A percentile compares a stretch with the other conserved stretches of the same genome.
These are phyloP conservation scores for Ampelomyces quisqualis DNA, from an alignment of 2,329 filamentous ascomycete species.

Conservation along the genomic window DNA sequence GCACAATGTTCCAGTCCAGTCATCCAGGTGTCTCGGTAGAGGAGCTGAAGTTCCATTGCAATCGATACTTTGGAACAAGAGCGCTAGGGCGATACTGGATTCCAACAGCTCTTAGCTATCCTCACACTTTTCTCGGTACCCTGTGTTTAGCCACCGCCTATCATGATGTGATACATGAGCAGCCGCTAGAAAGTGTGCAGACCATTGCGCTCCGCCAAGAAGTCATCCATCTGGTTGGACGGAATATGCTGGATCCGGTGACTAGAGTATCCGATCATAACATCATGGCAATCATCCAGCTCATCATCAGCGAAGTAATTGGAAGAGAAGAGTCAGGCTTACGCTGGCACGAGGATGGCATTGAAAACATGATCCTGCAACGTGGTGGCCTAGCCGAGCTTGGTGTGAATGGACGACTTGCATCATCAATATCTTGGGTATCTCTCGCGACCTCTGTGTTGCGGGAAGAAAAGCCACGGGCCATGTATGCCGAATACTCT, in stretches of 20 bases:
- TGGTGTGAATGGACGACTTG: conserved; percentile 34
- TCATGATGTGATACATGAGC: conserved; percentile 31
- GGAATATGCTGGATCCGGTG: conserved; percentile 26
- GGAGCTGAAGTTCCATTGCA: conserved; percentile 40
- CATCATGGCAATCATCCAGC: conserved; percentile 40
- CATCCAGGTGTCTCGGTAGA: conserved; percentile 36
- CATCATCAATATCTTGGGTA: conserved; percentile 36
- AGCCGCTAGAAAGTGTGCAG: conserved; percentile 29
- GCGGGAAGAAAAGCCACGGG: conserved; percentile 27
- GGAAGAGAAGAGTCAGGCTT: conserved; percentile 23
- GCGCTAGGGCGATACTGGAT: conserved; percentile 40
- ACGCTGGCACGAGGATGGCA: conserved; percentile 30
- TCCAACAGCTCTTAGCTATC: conserved; percentile 33
- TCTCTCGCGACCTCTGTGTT: conserved; percentile 37
- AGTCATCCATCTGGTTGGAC: conserved; percentile 36
- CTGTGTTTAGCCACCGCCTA: conserved; percentile 40
- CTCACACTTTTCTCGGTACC: conserved; percentile 43
- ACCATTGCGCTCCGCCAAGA: conserved; percentile 38
- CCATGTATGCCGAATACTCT: conserved; percentile 33
- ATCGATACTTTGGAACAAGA: conserved; percentile 35
- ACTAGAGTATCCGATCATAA: conserved; percentile 35
- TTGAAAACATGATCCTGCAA: conserved; percentile 35
- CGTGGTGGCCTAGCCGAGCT: conserved; percentile 39
- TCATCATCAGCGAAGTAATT: conserved; percentile 40
- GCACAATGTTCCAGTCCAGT: conserved; percentile 36